These are phyloP conservation scores for Medicago lupulina DNA, from an alignment of 306 rosid genomes.

Conservation along the genomic window DNA sequence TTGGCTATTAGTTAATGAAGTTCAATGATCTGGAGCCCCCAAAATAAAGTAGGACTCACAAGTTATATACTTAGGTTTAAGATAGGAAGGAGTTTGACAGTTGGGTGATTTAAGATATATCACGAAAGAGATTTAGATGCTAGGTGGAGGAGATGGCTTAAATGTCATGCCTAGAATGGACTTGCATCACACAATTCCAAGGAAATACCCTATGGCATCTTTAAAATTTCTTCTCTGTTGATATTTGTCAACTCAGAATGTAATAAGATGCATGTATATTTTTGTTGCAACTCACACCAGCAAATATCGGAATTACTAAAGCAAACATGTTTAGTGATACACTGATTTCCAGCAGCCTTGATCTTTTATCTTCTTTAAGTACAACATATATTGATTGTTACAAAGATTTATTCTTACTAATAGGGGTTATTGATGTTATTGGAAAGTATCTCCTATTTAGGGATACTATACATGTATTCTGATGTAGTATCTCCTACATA, in stretches of 20 bases:
- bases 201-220: background rate
- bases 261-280: slow-evolving; percentile 12
- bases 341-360: slow-evolving; percentile 7
- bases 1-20: slow-evolving; percentile 3
- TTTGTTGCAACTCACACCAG: slow-evolving; percentile 1
- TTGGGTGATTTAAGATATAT: background rate
- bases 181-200: slow-evolving; percentile 7
- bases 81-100: slow-evolving; percentile 16
- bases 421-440: slow-evolving; percentile 13
- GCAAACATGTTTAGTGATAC: background rate
- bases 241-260: slow-evolving; percentile 22
- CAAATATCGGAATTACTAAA: slow-evolving; percentile 18
- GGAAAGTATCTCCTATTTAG: slow-evolving; percentile 1
- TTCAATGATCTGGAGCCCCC: slow-evolving; percentile 18
- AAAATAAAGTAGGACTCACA: background rate
- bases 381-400: slow-evolving; percentile 5
- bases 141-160: slow-evolving; percentile 23
- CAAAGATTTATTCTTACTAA: slow-evolving; percentile 11
- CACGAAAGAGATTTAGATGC: slow-evolving; percentile 24
- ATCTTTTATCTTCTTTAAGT: slow-evolving; percentile 28
- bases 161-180: slow-evolving; percentile 9
- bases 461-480: background rate
- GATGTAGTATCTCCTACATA: background rate
- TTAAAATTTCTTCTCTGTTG: slow-evolving; percentile 4
- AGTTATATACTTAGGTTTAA: background rate